A percentile compares a stretch with the other conserved stretches of the same genome.
Conservation (phyloP, 441 rosid species). For the Euphorbia celastroides region DNA sequence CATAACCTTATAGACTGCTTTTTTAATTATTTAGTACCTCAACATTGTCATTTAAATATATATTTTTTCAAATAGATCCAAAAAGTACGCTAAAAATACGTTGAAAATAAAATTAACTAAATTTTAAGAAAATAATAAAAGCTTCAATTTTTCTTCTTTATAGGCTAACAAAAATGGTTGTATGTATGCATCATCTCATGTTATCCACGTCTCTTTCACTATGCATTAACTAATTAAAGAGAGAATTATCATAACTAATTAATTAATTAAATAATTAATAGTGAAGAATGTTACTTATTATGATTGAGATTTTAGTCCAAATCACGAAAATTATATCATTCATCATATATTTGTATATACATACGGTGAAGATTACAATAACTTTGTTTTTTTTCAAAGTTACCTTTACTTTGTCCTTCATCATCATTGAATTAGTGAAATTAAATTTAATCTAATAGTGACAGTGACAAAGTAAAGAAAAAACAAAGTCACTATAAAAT, state of each 20-base stretch:
- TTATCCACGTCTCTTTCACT: constrained; percentile 83
- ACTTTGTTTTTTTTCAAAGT: too few species aligned
- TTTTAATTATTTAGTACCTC: not conserved
- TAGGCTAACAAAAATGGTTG: too few species aligned
- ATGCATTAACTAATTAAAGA: constrained; percentile 19
- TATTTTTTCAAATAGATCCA: constrained; percentile 31
- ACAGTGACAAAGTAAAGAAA: too few species aligned
- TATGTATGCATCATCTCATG: constrained; percentile 26
- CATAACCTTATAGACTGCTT: constrained; percentile 39
- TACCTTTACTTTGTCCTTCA: too few species aligned
- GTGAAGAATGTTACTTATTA: not conserved
- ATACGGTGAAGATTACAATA: too few species aligned
- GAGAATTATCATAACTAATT: not conserved
- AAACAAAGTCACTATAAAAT: too few species aligned
- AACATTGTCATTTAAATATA: constrained; percentile 3
- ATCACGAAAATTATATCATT: too few species aligned
- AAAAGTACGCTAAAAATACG: constrained; percentile 26
- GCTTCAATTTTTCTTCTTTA: not conserved
- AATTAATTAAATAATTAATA: too few species aligned
- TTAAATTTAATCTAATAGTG: too few species aligned
- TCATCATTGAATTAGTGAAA: too few species aligned
- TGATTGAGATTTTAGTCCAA: not conserved
- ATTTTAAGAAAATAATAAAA: constrained; percentile 2
- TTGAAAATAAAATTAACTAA: not conserved
- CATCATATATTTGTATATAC: too few species aligned